Evolutionary conservation across 1,284 basidiomycete genomes (phyloP).

Genomic region (Albatrellus sp.): DNA sequence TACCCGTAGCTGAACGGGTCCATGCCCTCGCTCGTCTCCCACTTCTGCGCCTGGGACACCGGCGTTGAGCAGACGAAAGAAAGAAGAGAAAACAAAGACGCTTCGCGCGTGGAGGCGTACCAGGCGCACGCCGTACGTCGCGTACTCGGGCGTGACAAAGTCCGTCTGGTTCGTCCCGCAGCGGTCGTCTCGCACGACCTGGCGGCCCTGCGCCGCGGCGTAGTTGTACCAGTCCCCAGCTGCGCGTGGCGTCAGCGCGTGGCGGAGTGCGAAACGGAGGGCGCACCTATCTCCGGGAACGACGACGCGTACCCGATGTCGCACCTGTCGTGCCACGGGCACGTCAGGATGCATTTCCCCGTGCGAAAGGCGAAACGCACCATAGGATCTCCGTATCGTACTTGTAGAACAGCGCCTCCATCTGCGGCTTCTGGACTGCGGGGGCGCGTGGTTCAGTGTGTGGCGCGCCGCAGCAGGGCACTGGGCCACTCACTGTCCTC

Average conservation of each 20-base stretch:
- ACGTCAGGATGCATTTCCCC: neutral
- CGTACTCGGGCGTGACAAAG: conserved; percentile 49
- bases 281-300: conserved; percentile 11
- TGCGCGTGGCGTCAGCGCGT: conserved; percentile 15
- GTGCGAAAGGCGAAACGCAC: conserved; percentile 15
- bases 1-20: conserved; percentile 30
- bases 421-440: conserved; percentile 37
- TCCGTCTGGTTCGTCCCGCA: conserved; percentile 32
- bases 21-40: conserved; percentile 47
- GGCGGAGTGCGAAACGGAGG: neutral
- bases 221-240: conserved; percentile 41
- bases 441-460: neutral
- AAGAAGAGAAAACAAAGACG: neutral
- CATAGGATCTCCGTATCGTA: conserved; percentile 45
- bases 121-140: conserved; percentile 32
- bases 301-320: conserved; percentile 40
- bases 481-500: conserved; percentile 20
- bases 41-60: conserved; percentile 25
- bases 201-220: conserved; percentile 30
- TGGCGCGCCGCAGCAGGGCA: neutral
- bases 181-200: conserved; percentile 48
- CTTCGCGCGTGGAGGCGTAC: conserved; percentile 3
- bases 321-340: conserved; percentile 26
- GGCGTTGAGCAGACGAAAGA: neutral
- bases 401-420: conserved; percentile 35